Percentiles rank a stretch among this genome's conserved stretches.
Evolutionary conservation across 2,329 filamentous ascomycete species (phyloP).

Genomic region (Fusarium chlamydosporum): DNA sequence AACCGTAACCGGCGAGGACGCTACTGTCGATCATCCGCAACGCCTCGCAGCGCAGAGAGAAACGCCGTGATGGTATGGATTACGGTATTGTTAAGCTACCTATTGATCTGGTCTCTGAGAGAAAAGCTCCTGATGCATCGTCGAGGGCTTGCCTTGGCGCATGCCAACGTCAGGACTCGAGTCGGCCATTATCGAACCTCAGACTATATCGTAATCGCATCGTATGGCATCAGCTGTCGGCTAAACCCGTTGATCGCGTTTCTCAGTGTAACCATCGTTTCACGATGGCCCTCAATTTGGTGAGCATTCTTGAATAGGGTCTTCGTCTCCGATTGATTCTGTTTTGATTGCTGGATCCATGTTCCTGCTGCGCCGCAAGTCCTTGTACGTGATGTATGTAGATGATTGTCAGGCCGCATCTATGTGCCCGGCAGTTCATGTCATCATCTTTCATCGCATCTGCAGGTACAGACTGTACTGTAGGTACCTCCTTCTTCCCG

Average conservation of each 20-base stretch:
- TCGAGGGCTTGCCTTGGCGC: slow-evolving; percentile 33
- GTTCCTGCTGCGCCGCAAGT: slow-evolving; percentile 23
- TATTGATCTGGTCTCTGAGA: background rate
- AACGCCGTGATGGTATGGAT: slow-evolving; percentile 22
- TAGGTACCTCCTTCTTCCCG: too few relatives aligned
- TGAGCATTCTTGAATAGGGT: slow-evolving; percentile 1
- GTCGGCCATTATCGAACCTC: background rate
- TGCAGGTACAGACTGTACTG: background rate
- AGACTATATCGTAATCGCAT: background rate
- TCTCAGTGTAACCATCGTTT: slow-evolving; percentile 11
- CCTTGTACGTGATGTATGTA: slow-evolving; percentile 5
- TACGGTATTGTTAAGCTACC: background rate
- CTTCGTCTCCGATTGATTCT: slow-evolving; percentile 4
- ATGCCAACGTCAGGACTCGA: slow-evolving; percentile 29
- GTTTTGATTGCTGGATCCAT: slow-evolving; percentile 16
- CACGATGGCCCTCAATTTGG: background rate
- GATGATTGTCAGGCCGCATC: slow-evolving; percentile 29
- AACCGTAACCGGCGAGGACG: slow-evolving; percentile 41
- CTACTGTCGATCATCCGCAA: slow-evolving; percentile 52
- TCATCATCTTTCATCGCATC: slow-evolving; percentile 19
- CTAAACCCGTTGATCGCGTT: slow-evolving; percentile 6
- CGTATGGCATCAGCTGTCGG: slow-evolving; percentile 6
- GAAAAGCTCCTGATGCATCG: slow-evolving; percentile 12
- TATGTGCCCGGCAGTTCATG: slow-evolving; percentile 31
- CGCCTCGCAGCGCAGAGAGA: slow-evolving; percentile 34